Base-by-base conservation (phyloP, 768 basidiomycete genomes). In the Atractiella rhizophila region DNA sequence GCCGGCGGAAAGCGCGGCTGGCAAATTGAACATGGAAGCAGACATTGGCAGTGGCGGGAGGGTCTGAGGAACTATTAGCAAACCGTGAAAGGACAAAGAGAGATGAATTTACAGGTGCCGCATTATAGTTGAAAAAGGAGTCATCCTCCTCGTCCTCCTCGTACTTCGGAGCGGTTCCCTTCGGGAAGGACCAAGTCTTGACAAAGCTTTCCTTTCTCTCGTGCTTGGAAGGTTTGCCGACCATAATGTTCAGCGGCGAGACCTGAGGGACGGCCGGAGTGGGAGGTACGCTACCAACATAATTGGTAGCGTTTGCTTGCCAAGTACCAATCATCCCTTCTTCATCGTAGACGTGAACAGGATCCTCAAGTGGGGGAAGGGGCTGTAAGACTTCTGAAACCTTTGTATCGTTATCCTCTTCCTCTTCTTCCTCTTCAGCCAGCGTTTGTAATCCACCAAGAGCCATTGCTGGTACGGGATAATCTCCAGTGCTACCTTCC, bases 371-470 rank as follows among this genome's bases (percentile, higher is more conserved):
- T n/a, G n/a, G n/a, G n/a, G n/a, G n/a, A n/a, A n/a, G n/a, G n/a
- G n/a, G n/a, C n/a, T n/a, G n/a, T n/a, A n/a, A n/a, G n/a, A n/a
- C n/a, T n/a, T n/a, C n/a, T n/a, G n/a, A n/a, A n/a, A n/a, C n/a
- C n/a, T n/a, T n/a, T n/a, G 11, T 21, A 25, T 45, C 43, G 26
- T 41, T 43, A 18, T 40, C 37, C 10, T 37, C 46, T 29, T 36
- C 45, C 26, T 47, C 46, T 29, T 47, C 46, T 5, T 47, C 46
- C 31, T 47, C 46, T 25, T 47, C 46, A 24, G 45, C 46, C 4
- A 47, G 26, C 7, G 46, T 42, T 15, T 47, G 46, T 28, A 47
- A 31, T 21, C 36, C 28, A n/a, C 46, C 46, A 45, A 45, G 23
- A 28, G 19, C 30, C n/a, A n/a, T n/a, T n/a, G n/a, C n/a, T n/a